Evolutionary conservation across 208 protist genomes (phyloP).

Genomic region (Leishmania arabica): DNA sequence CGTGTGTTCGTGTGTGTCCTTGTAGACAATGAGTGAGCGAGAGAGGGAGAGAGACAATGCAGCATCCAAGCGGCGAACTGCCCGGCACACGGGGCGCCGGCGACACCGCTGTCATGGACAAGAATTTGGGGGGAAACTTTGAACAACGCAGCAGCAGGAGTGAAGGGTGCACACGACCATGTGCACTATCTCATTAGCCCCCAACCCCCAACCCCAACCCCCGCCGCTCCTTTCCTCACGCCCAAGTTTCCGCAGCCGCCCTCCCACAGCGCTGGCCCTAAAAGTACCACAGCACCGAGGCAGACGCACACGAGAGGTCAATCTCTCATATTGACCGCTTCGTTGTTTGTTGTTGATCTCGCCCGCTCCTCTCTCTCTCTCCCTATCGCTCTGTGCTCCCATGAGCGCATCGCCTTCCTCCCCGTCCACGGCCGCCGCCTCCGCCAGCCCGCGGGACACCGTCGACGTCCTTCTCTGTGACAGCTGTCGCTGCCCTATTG

Average conservation of each 20-base stretch:
- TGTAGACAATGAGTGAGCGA: no score
- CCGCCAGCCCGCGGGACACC: neutral
- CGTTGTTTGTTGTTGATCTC: neutral
- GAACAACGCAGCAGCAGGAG: neutral
- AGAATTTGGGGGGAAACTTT: neutral
- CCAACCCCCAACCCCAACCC: neutral
- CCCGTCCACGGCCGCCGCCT: neutral
- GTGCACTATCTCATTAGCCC: neutral
- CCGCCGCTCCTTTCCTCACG: neutral
- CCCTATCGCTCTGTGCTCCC: neutral
- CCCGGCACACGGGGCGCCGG: no score
- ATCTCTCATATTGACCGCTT: neutral
- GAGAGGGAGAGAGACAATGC: no score
- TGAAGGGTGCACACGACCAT: neutral
- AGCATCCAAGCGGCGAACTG: no score
- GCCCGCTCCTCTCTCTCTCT: neutral
- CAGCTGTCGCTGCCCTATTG: constrained; percentile 49
- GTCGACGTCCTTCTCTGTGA: constrained; percentile 57
- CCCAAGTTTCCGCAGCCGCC: neutral
- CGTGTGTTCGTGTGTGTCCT: neutral
- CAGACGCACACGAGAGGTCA: neutral
- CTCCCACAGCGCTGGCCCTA: neutral
- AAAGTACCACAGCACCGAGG: neutral
- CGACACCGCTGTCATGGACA: no score
- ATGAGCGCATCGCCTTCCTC: neutral